These are phyloP conservation scores for Aspergillus vadensis DNA, from an alignment of 2,329 filamentous ascomycete species.

Conservation along the genomic window DNA sequence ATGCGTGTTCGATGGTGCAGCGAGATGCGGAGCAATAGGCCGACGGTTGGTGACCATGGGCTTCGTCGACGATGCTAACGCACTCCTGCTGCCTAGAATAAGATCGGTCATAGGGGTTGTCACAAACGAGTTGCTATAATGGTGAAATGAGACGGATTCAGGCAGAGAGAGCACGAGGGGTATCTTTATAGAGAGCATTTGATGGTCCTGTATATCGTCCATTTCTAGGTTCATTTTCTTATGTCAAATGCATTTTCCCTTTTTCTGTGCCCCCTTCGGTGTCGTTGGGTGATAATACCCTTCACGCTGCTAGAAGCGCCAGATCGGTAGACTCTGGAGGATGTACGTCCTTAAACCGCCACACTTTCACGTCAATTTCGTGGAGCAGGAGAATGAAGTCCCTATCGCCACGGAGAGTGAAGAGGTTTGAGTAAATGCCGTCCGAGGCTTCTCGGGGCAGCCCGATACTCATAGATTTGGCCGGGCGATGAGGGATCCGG, in stretches of 20 bases:
- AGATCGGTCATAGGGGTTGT: slow-evolving; percentile 12
- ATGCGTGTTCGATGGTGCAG: background rate
- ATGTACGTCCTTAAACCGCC: slow-evolving; percentile 25
- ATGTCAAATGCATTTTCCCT: slow-evolving; percentile 14
- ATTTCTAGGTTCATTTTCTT: slow-evolving; percentile 17
- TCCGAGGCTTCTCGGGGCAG: slow-evolving; percentile 14
- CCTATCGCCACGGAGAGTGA: slow-evolving; percentile 23
- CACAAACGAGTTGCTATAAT: slow-evolving; percentile 13
- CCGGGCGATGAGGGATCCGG: slow-evolving; percentile 12
- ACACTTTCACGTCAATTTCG: slow-evolving; percentile 21
- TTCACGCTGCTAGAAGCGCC: too few relatives aligned
- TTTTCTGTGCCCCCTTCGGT: background rate
- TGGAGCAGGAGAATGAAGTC: slow-evolving; percentile 21
- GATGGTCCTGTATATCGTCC: slow-evolving; percentile 27
- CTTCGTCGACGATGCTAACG: slow-evolving; percentile 17
- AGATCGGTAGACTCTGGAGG: background rate
- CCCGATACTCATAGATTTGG: slow-evolving; percentile 15
- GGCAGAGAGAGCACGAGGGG: slow-evolving; percentile 11
- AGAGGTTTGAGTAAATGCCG: slow-evolving; percentile 4
- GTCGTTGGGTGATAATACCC: slow-evolving; percentile 3
- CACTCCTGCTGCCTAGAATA: slow-evolving; percentile 16
- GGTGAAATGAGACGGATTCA: slow-evolving; percentile 9
- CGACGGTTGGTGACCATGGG: slow-evolving; percentile 8
- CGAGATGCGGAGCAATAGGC: slow-evolving; percentile 7
- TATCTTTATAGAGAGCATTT: slow-evolving; percentile 27